A percentile compares a stretch with the other conserved stretches of the same genome.
phyloP scores from a whole-genome alignment of 495 filamentous ascomycete genomes.

The Thermochaetoides thermophila region DNA sequence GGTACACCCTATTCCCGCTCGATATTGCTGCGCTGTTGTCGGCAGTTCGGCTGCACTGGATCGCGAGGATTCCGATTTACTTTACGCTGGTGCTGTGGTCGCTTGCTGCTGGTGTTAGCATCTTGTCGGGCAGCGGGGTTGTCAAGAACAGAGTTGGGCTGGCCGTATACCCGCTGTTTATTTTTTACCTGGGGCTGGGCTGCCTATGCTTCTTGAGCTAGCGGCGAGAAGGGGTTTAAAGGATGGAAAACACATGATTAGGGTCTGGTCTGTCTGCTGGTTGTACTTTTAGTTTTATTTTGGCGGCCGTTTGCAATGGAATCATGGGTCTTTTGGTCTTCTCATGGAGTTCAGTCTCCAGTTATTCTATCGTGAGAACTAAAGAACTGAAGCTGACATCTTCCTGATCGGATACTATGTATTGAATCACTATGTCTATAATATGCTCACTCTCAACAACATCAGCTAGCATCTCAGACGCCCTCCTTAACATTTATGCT shows the following conservation, averaged over 20 bases:
- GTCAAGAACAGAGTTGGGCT: conserved; percentile 88
- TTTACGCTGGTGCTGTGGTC: conserved; percentile 80
- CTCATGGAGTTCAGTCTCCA: no score
- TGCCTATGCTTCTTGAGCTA: conserved; percentile 95
- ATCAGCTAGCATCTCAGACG: conserved; percentile 64
- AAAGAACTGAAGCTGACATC: no score
- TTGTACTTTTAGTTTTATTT: no score
- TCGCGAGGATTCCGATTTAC: conserved; percentile 80
- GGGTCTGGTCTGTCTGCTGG: neutral
- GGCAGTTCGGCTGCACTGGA: conserved; percentile 57
- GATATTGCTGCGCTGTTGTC: conserved; percentile 87
- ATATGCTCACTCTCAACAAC: conserved; percentile 68
- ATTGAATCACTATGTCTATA: no score
- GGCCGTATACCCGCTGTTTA: conserved; percentile 85
- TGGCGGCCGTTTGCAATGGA: no score
- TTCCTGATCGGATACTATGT: no score
- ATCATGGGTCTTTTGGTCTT: no score
- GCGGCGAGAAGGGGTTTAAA: neutral
- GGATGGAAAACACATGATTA: neutral
- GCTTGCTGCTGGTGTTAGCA: conserved; percentile 86
- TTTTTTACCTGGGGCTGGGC: conserved; percentile 89
- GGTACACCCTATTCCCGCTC: conserved; percentile 96
- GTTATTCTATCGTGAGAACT: no score
- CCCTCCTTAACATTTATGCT: conserved; percentile 64
- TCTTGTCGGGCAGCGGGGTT: conserved; percentile 86